A percentile compares a stretch with the other conserved stretches of the same genome.
phyloP scores from a whole-genome alignment of 2,329 filamentous ascomycete species.

The Corinectria fuckeliana region DNA sequence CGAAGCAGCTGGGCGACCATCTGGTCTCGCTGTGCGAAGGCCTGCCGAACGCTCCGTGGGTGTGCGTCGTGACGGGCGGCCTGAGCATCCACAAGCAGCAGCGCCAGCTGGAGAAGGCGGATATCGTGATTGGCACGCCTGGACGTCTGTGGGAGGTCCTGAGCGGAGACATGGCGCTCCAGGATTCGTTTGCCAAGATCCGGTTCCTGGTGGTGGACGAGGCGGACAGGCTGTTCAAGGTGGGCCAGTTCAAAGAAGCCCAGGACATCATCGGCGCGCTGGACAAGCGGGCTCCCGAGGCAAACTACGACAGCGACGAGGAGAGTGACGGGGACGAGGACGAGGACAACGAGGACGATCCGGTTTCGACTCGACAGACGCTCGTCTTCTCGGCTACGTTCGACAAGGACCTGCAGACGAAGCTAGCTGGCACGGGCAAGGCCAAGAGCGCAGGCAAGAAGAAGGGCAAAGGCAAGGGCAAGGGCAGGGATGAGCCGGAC shows the following conservation, averaged over 20 bases:
- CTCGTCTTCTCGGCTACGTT: slow-evolving; percentile 98
- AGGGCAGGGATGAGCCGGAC: slow-evolving; percentile 49
- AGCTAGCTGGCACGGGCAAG: slow-evolving; percentile 62
- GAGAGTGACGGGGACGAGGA: slow-evolving; percentile 57
- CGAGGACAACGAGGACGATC: slow-evolving; percentile 55
- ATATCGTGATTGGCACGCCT: slow-evolving; percentile 93
- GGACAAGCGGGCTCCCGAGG: slow-evolving; percentile 72
- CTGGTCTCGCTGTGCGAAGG: slow-evolving; percentile 75
- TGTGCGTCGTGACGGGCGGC: slow-evolving; percentile 92
- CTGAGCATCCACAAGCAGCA: slow-evolving; percentile 95
- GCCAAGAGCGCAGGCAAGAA: neutral
- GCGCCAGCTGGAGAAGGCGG: slow-evolving; percentile 79
- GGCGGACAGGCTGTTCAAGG: slow-evolving; percentile 87
- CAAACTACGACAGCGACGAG: slow-evolving; percentile 40
- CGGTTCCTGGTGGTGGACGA: slow-evolving; percentile 91
- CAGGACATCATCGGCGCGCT: slow-evolving; percentile 85
- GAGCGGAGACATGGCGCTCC: slow-evolving; percentile 73
- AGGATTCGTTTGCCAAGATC: slow-evolving; percentile 74
- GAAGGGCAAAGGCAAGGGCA: slow-evolving; percentile 68
- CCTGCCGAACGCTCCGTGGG: slow-evolving; percentile 66
- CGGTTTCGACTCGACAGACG: slow-evolving; percentile 71
- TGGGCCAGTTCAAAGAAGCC: slow-evolving; percentile 94
- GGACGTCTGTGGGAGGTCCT: slow-evolving; percentile 95
- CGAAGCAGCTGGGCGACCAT: slow-evolving; percentile 88
- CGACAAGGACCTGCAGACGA: slow-evolving; percentile 88